Evolutionary conservation across 352 stramenopile species (phyloP).

Genomic region (Elongisporangium anandrum): DNA sequence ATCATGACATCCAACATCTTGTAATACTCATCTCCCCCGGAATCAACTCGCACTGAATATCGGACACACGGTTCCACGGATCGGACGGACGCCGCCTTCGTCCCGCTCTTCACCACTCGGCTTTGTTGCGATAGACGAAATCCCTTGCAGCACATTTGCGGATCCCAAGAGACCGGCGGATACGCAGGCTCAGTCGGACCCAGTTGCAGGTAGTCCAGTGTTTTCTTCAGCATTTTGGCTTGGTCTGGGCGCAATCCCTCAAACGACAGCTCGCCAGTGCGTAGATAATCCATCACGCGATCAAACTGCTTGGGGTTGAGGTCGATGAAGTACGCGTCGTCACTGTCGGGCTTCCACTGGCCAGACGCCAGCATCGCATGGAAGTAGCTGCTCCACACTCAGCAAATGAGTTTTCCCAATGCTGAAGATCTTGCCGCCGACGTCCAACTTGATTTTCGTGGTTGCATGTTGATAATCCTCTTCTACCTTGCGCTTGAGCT

Average conservation of each 20-base stretch:
- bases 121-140: not conserved
- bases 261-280: not conserved
- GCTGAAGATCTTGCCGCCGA: slow-evolving; percentile 12
- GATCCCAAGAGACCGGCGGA: not conserved
- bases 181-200: too few relatives aligned
- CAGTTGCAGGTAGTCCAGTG: not conserved
- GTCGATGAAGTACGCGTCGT: not conserved
- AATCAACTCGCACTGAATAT: not conserved
- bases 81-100: not conserved
- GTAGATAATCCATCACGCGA: not conserved
- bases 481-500: not conserved
- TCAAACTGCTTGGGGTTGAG: not conserved
- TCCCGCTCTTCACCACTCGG: not conserved
- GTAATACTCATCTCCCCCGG: not conserved
- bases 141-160: not conserved
- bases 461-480: not conserved
- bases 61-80: not conserved
- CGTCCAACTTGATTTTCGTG: slow-evolving; percentile 10
- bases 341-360: not conserved
- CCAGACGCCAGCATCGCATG: not conserved
- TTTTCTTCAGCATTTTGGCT: not conserved
- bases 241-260: not conserved
- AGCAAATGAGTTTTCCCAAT: slow-evolving; percentile 9
- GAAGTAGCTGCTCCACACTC: slow-evolving; percentile 11
- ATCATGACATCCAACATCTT: not conserved